Conservation (phyloP, 2,329 filamentous ascomycete species). For the Verticillium nubilum region DNA sequence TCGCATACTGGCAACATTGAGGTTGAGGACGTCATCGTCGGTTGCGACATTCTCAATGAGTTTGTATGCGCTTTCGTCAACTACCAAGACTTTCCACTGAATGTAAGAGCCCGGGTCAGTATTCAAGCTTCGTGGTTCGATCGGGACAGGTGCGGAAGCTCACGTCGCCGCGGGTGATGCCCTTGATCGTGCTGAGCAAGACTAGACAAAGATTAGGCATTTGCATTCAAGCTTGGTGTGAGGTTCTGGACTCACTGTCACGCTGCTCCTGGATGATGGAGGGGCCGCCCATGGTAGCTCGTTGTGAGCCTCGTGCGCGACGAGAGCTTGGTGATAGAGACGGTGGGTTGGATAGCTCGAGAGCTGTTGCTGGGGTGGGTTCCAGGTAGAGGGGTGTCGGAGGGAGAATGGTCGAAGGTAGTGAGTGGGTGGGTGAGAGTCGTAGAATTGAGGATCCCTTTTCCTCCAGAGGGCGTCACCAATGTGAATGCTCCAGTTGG, state of each 20-base stretch:
- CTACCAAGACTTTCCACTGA: conserved; percentile 94
- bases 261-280: conserved; percentile 58
- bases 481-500: not conserved
- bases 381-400: not conserved
- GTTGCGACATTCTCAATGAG: conserved; percentile 87
- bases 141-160: conserved; percentile 19
- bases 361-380: not conserved
- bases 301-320: conserved; percentile 8
- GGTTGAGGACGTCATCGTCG: conserved; percentile 94
- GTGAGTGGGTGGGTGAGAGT: not conserved
- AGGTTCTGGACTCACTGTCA: conserved; percentile 49
- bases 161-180: conserved; percentile 78
- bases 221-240: not conserved
- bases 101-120: not conserved
- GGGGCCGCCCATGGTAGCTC: conserved; percentile 62
- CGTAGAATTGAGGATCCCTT: not conserved
- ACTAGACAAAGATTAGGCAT: conserved; percentile 37
- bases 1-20: conserved; percentile 84
- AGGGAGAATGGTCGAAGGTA: not conserved
- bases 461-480: not conserved
- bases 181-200: conserved; percentile 68
- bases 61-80: conserved; percentile 78
- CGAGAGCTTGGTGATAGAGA: not conserved
- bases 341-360: not conserved
- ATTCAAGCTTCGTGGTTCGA: not conserved